Evolutionary conservation across 1,139 yeast genomes (phyloP).

Genomic region (Kluyveromyces marxianus): DNA sequence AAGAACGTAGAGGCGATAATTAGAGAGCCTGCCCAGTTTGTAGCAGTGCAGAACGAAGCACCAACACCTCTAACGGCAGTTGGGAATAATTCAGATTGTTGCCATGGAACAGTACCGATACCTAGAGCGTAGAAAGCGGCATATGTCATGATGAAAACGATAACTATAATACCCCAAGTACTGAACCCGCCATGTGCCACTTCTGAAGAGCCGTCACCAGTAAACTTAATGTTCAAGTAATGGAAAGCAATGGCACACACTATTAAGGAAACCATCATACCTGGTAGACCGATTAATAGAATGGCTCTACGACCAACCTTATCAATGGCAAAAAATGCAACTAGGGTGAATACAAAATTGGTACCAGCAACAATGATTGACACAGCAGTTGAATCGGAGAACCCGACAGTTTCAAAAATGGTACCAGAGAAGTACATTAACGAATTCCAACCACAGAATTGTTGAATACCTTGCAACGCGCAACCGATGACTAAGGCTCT

Average conservation of each 20-base stretch:
- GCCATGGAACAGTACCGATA: slow-evolving; percentile 97
- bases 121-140: slow-evolving; percentile 91
- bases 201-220: slow-evolving; percentile 39
- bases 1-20: slow-evolving; percentile 85
- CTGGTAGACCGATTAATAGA: slow-evolving; percentile 65
- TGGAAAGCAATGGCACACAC: slow-evolving; percentile 87
- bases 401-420: slow-evolving; percentile 82
- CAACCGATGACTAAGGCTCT: slow-evolving; percentile 85
- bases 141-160: slow-evolving; percentile 75
- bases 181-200: slow-evolving; percentile 42
- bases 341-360: slow-evolving; percentile 73
- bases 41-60: slow-evolving; percentile 83
- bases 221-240: slow-evolving; percentile 55
- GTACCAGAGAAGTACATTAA: slow-evolving; percentile 91
- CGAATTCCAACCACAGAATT: slow-evolving; percentile 91
- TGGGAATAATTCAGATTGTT: slow-evolving; percentile 89
- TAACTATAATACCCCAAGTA: slow-evolving; percentile 83
- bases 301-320: slow-evolving; percentile 78
- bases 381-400: slow-evolving; percentile 81
- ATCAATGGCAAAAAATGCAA: slow-evolving; percentile 81
- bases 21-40: slow-evolving; percentile 93
- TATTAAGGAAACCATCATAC: slow-evolving; percentile 69
- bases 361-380: slow-evolving; percentile 89
- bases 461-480: slow-evolving; percentile 92
- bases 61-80: slow-evolving; percentile 91